Evolutionary conservation across 176 grass and related monocot species (phyloP).

Genomic region (Carex scoparia): DNA sequence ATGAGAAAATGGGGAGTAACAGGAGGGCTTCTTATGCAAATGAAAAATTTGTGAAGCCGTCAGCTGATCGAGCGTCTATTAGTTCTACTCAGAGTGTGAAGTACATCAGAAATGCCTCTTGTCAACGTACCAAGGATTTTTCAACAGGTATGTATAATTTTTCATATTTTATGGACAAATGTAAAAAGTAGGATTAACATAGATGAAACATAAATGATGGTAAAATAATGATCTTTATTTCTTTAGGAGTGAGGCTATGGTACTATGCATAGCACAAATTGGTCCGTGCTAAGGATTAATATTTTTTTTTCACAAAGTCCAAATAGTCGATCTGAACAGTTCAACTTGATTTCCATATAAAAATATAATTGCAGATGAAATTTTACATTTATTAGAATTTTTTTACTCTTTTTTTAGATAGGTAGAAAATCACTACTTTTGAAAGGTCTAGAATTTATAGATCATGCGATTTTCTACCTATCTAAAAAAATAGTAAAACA

Average conservation of each 20-base stretch:
- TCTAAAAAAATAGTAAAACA: too few relatives aligned
- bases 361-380: too few relatives aligned
- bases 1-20: constrained; percentile 30
- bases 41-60: constrained; percentile 65
- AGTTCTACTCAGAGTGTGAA: constrained; percentile 62
- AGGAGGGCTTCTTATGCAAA: constrained; percentile 57
- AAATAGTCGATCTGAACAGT: too few relatives aligned
- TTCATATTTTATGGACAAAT: background rate
- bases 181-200: background rate
- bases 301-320: too few relatives aligned
- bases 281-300: too few relatives aligned
- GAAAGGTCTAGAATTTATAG: too few relatives aligned
- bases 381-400: too few relatives aligned
- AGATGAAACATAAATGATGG: background rate
- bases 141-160: background rate
- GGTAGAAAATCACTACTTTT: too few relatives aligned
- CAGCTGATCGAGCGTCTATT: constrained; percentile 42
- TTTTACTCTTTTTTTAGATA: too few relatives aligned
- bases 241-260: background rate
- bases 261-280: too few relatives aligned
- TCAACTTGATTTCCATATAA: too few relatives aligned
- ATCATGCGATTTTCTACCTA: too few relatives aligned
- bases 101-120: constrained; percentile 38
- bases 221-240: background rate
- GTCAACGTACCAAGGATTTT: constrained; percentile 46